Evolutionary conservation across 768 basidiomycete genomes (phyloP), one percentile per base, ranked within the genome.

Genomic region (Mycena venus): DNA sequence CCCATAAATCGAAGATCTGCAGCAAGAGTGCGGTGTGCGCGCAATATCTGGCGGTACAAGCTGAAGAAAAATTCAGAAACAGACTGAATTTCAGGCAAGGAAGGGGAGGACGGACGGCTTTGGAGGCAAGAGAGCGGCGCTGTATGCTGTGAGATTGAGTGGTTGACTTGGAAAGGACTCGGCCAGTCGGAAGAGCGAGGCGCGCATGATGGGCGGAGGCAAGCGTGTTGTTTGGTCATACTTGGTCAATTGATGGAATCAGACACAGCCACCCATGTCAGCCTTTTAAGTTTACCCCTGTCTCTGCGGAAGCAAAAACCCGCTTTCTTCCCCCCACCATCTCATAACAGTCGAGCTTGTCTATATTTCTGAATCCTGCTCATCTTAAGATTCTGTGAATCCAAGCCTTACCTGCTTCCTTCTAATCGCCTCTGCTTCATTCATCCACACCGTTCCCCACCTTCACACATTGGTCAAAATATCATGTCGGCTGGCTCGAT

Each of bases 1-100:
- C 96, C 97, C 63, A 98, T 86, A 47, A 90, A 91, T 31, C 95
- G 90, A 93, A 98, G 94, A 72, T 96, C 96, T 6, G 79, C 68
- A 4, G 95, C 92, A 6, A 98, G 86, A 63, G 82, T 81, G 61
- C 92, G 89, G 79, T 99, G 96, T 1, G 92, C 91, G n/a, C 97
- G 90, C 44, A 98, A 85, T 31, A 98, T 85, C 38, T 91, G 87
- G 31, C 96, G 92, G 81, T 94, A 96, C 27, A 98, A 86, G n/a
- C 95, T 96, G 77, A 6, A 49, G 74, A 47, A 47, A 40, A 27
- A 47, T 62, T 47, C 47, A 70, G 59, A 14, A 56, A 17, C 55
- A 60, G n/a, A 38, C 53, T 55, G 17, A 32, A n/a, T 69, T 32
- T 61, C 29, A 19, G 61, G 32, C 40, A 34, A 31, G 61, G 58